Evolutionary conservation across 345 rosid genomes (phyloP).

Genomic region (Stellera chamaejasme): DNA sequence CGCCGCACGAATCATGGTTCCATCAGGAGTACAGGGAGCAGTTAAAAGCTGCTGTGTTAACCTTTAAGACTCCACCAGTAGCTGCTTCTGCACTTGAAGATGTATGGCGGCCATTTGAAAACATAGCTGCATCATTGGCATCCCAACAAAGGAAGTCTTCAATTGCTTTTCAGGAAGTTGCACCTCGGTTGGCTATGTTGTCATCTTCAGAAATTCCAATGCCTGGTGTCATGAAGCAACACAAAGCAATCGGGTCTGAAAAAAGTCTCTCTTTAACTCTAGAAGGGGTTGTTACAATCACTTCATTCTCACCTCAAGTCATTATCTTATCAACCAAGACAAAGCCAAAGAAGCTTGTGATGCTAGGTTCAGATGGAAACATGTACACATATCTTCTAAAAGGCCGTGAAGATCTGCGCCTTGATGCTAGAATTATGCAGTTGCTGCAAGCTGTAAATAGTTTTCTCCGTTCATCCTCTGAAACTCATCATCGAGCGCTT

Average conservation of each 20-base stretch:
- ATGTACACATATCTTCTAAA: conserved; percentile 74
- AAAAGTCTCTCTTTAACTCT: conserved; percentile 31
- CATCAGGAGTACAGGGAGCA: conserved; percentile 57
- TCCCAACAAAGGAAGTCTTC: conserved; percentile 78
- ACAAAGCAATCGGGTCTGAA: conserved; percentile 41
- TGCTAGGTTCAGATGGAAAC: conserved; percentile 88
- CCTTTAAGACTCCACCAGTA: conserved; percentile 71
- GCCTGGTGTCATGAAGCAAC: conserved; percentile 93
- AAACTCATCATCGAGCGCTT: conserved; percentile 39
- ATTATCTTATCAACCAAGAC: conserved; percentile 82
- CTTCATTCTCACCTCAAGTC: conserved; percentile 68
- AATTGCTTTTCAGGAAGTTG: conserved; percentile 74
- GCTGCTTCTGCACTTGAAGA: conserved; percentile 68
- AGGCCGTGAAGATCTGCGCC: conserved; percentile 95
- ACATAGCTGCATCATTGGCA: conserved; percentile 75
- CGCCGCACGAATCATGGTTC: conserved; percentile 91
- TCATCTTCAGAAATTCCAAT: conserved; percentile 88
- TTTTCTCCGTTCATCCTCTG: conserved; percentile 50
- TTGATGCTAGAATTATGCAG: conserved; percentile 98
- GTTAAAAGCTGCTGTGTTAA: conserved; percentile 54
- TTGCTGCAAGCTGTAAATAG: conserved; percentile 81
- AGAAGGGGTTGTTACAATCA: conserved; percentile 59
- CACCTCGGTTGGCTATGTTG: conserved; percentile 69
- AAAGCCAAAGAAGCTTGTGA: conserved; percentile 81
- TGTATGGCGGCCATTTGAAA: conserved; percentile 82